These are phyloP conservation scores for Fusarium mexicanum DNA, from an alignment of 2,329 filamentous ascomycete species.

Conservation along the genomic window DNA sequence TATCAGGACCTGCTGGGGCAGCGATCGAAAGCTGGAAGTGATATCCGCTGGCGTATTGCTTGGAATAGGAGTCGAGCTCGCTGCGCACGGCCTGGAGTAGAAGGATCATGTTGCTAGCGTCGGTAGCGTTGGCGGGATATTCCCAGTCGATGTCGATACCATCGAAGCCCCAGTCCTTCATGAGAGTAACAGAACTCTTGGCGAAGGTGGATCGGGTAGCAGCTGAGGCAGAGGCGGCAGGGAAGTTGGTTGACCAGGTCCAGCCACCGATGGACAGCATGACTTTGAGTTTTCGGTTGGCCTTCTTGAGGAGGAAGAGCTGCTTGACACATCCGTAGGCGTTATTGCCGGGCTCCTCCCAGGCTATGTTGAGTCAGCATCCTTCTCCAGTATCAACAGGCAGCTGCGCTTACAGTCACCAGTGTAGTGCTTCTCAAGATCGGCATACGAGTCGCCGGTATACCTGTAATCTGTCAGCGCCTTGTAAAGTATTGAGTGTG, in stretches of 20 bases:
- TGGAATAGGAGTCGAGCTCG: conserved; percentile 58
- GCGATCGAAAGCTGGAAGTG: conserved; percentile 64
- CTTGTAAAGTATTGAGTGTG: not conserved
- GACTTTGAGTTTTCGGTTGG: conserved; percentile 78
- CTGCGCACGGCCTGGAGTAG: conserved; percentile 54
- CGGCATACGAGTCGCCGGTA: conserved; percentile 32
- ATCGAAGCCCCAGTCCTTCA: conserved; percentile 74
- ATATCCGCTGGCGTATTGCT: conserved; percentile 50
- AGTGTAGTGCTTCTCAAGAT: conserved; percentile 32
- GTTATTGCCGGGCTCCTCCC: conserved; percentile 71
- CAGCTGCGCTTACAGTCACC: conserved; percentile 22
- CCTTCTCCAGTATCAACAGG: fast-evolving
- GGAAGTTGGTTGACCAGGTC: conserved; percentile 81
- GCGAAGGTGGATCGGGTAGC: conserved; percentile 72
- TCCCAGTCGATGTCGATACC: conserved; percentile 57
- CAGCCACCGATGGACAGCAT: conserved; percentile 84
- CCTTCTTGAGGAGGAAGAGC: conserved; percentile 77
- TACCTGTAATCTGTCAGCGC: not conserved
- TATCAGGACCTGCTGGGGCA: conserved; percentile 56
- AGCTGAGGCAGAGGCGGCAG: conserved; percentile 69
- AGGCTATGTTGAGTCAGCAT: conserved; percentile 16
- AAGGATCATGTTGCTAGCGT: conserved; percentile 54
- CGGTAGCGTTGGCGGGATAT: conserved; percentile 47
- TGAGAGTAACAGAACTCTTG: conserved; percentile 69
- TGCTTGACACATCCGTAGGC: conserved; percentile 83